These are phyloP conservation scores for Suillus sp. DNA, from an alignment of 768 basidiomycete species.

Conservation along the genomic window DNA sequence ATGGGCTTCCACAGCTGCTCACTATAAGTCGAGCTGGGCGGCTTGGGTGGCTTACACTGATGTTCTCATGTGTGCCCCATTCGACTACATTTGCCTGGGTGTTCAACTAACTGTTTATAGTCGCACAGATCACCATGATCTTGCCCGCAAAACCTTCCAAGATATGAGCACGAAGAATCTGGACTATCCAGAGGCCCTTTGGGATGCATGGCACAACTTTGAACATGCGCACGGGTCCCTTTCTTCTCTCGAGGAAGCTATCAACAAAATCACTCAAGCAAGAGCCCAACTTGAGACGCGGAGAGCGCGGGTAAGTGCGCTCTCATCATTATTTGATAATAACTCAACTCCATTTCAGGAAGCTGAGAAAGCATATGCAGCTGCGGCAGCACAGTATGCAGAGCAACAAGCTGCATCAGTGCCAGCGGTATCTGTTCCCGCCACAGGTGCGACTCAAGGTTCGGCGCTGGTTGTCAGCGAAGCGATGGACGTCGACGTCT, in stretches of 20 bases:
- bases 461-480: constrained; percentile 19
- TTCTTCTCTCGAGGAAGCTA: constrained; percentile 59
- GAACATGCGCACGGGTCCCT: constrained; percentile 82
- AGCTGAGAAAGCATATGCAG: constrained; percentile 59
- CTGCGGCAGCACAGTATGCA: constrained; percentile 48
- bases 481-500: constrained; percentile 46
- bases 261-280: constrained; percentile 67
- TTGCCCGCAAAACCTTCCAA: constrained; percentile 67
- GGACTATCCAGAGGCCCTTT: constrained; percentile 95
- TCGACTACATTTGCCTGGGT: constrained; percentile 11
- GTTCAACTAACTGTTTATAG: constrained; percentile 33
- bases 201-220: constrained; percentile 89
- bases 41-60: constrained; percentile 80
- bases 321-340: neutral
- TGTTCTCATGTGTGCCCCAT: constrained; percentile 59
- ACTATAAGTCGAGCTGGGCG: constrained; percentile 70
- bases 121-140: constrained; percentile 53
- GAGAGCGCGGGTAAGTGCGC: constrained; percentile 57
- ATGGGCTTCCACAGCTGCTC: constrained; percentile 68
- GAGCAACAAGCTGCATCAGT: constrained; percentile 42
- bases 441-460: constrained; percentile 13
- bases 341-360: constrained; percentile 42
- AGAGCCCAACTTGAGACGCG: constrained; percentile 60
- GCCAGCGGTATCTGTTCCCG: constrained; percentile 30
- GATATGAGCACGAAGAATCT: constrained; percentile 70